Evolutionary conservation across 2,329 filamentous ascomycete species (phyloP).

Genomic region (Cladophialophora chaetospira): DNA sequence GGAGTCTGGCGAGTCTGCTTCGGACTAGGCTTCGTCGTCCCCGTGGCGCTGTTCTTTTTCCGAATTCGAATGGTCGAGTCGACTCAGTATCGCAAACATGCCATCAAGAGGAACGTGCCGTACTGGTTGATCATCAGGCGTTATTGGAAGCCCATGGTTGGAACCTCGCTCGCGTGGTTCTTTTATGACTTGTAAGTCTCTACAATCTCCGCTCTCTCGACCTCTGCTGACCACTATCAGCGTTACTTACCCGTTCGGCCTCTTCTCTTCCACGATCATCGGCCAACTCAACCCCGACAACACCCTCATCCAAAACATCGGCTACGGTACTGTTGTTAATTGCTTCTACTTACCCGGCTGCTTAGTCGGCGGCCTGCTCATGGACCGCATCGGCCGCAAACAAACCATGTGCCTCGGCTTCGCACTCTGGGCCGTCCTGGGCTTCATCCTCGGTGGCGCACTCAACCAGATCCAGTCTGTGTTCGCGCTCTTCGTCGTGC

Average conservation of each 20-base stretch:
- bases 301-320: slow-evolving; percentile 45
- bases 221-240: slow-evolving; percentile 34
- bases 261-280: slow-evolving; percentile 59
- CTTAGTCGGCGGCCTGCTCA: slow-evolving; percentile 52
- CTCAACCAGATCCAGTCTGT: slow-evolving; percentile 48
- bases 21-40: slow-evolving; percentile 78
- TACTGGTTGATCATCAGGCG: slow-evolving; percentile 58
- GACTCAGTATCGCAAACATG: slow-evolving; percentile 71
- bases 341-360: slow-evolving; percentile 55
- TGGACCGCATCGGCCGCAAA: slow-evolving; percentile 53
- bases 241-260: slow-evolving; percentile 48
- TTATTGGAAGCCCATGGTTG: slow-evolving; percentile 64
- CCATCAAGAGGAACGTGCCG: slow-evolving; percentile 63
- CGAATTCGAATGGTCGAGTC: slow-evolving; percentile 75
- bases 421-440: slow-evolving; percentile 47
- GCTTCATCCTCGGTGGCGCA: slow-evolving; percentile 50
- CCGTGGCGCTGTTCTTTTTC: slow-evolving; percentile 68
- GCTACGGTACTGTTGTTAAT: slow-evolving; percentile 53
- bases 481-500: slow-evolving; percentile 54
- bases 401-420: slow-evolving; percentile 57
- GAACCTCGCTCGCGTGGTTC: slow-evolving; percentile 55
- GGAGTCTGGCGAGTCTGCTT: slow-evolving; percentile 81
- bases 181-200: slow-evolving; percentile 55
- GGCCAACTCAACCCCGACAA: slow-evolving; percentile 44
- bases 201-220: neutral